Evolutionary conservation across 148 eudicot species (phyloP).

Genomic region (Spergularia marina): DNA sequence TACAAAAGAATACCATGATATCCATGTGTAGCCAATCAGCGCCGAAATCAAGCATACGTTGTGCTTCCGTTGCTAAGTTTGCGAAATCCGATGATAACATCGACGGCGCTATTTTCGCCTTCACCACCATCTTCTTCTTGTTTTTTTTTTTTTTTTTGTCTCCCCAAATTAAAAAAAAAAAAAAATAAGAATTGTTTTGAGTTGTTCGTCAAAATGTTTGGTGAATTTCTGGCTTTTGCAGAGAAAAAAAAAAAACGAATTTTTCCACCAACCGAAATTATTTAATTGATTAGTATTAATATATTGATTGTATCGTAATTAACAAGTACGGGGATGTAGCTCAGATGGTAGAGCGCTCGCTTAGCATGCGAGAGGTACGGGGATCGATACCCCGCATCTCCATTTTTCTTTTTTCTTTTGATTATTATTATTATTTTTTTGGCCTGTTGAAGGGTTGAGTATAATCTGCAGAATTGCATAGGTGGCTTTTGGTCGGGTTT

Average conservation of each 20-base stretch:
- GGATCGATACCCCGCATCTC: slow-evolving; percentile 99
- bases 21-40: slow-evolving; percentile 99
- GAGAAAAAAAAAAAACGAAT: no score
- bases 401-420: slow-evolving; percentile 5
- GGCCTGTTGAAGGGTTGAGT: no score
- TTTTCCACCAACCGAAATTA: no score
- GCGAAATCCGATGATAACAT: slow-evolving; percentile 98
- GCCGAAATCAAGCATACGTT: slow-evolving; percentile 78
- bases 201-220: no score
- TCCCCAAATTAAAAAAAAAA: no score
- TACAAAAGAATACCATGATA: slow-evolving; percentile 54
- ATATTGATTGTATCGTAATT: no score
- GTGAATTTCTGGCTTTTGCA: no score
- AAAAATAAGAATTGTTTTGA: no score
- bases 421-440: no score
- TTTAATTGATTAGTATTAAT: neutral
- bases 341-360: slow-evolving; percentile 99
- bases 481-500: no score
- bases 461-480: no score
- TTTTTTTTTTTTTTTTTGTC: no score
- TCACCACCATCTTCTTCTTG: slow-evolving; percentile 31
- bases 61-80: slow-evolving; percentile 87
- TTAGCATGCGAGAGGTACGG: slow-evolving; percentile 99
- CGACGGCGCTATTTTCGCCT: slow-evolving; percentile 84
- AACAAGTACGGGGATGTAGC: slow-evolving; percentile 76